Conservation (phyloP, 2,329 filamentous ascomycete species). For the Aspergillus pseudoviridinutans region DNA sequence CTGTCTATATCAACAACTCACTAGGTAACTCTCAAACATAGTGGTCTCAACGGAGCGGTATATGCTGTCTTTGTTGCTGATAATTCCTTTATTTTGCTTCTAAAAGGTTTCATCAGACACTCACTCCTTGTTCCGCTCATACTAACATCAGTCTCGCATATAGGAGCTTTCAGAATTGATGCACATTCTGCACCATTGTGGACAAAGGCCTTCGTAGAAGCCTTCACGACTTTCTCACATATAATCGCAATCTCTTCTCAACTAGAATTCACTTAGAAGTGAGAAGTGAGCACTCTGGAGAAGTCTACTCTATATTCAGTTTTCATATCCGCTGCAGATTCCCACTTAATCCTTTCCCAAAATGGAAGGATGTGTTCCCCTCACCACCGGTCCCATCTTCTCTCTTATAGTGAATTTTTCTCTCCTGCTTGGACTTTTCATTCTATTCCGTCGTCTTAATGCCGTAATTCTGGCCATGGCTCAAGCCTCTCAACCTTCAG, state of each 20-base stretch:
- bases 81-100: background rate
- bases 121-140: background rate
- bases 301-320: background rate
- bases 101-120: background rate
- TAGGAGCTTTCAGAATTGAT: background rate
- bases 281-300: background rate
- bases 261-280: background rate
- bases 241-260: background rate
- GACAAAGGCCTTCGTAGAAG: background rate
- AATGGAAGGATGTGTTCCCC: constrained; percentile 11
- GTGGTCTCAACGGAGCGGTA: background rate
- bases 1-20: background rate
- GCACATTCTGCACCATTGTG: background rate
- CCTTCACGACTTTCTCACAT: background rate
- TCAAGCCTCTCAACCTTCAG: background rate
- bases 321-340: background rate
- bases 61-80: background rate
- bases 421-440: constrained; percentile 1
- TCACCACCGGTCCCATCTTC: background rate
- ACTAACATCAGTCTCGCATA: background rate
- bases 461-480: background rate
- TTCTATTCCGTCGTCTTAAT: background rate
- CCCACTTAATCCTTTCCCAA: constrained; percentile 7
- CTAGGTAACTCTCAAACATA: background rate
- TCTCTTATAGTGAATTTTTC: background rate